phyloP scores from a whole-genome alignment of 2,329 filamentous ascomycete genomes.

The Paraphaeosphaeria minitans region DNA sequence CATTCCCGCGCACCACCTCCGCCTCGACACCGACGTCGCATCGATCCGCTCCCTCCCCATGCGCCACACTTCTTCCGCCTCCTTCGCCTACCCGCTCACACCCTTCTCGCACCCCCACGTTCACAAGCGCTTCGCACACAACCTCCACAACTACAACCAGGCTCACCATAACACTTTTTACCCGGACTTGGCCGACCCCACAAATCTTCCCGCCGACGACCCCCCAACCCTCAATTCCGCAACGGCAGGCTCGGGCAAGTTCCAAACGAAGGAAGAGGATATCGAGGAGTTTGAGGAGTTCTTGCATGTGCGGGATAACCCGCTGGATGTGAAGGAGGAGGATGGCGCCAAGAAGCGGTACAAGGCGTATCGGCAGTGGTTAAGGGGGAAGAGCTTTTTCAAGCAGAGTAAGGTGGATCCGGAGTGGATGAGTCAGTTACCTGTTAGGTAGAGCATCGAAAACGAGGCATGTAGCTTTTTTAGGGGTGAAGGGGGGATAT shows the following conservation, averaged over 20 bases:
- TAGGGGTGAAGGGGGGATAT: not conserved
- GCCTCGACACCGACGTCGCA: conserved; percentile 30
- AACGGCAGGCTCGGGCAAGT: conserved; percentile 37
- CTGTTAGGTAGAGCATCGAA: conserved; percentile 28
- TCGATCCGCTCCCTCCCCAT: conserved; percentile 33
- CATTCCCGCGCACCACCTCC: conserved; percentile 14
- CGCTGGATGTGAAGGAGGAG: conserved; percentile 84
- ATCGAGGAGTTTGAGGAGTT: conserved; percentile 76
- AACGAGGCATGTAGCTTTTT: not conserved
- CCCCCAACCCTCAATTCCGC: not conserved
- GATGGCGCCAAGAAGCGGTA: conserved; percentile 92
- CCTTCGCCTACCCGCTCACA: conserved; percentile 23
- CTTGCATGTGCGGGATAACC: conserved; percentile 77
- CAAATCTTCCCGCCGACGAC: not conserved
- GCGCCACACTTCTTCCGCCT: conserved; percentile 28
- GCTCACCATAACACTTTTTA: not conserved
- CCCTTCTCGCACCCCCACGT: conserved; percentile 39
- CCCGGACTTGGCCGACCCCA: not conserved
- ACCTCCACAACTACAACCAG: conserved; percentile 23
- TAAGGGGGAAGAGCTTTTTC: conserved; percentile 92
- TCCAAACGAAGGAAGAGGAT: conserved; percentile 66
- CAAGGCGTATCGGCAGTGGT: conserved; percentile 94
- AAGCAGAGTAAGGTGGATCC: conserved; percentile 73
- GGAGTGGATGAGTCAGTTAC: conserved; percentile 49
- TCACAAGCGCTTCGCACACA: conserved; percentile 2